These are phyloP conservation scores for Penicillium bovifimosum DNA, from an alignment of 495 filamentous ascomycete genomes.

Conservation along the genomic window DNA sequence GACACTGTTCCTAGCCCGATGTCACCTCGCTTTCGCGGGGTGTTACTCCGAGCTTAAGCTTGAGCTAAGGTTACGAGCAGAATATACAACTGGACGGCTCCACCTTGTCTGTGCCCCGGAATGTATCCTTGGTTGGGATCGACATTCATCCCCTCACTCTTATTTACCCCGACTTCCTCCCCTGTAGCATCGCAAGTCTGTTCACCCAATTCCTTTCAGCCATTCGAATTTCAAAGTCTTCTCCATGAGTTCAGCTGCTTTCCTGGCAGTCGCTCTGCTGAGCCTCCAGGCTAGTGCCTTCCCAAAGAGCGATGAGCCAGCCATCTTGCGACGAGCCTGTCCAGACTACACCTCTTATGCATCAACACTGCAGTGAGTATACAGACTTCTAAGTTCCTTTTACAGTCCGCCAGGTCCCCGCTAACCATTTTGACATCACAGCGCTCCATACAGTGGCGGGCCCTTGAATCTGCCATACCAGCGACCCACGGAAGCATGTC, in stretches of 20 bases:
- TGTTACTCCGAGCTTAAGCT: constrained; percentile 7
- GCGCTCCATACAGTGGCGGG: constrained; percentile 73
- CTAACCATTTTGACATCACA: constrained; percentile 22
- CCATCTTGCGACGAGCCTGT: constrained; percentile 40
- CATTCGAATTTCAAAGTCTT: neutral
- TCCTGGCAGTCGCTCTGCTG: constrained; percentile 25
- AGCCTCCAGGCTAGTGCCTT: constrained; percentile 19
- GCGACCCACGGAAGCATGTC: constrained; percentile 70
- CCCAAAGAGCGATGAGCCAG: constrained; percentile 25
- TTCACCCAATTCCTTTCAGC: constrained; percentile 1
- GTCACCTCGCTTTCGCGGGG: constrained; percentile 16
- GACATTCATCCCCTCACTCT: constrained; percentile 14
- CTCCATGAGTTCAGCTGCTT: constrained; percentile 18
- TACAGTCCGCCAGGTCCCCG: neutral
- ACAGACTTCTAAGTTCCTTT: neutral
- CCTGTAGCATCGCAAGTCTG: neutral
- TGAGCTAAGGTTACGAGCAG: neutral
- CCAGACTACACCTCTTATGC: constrained; percentile 49
- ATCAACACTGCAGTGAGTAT: constrained; percentile 40
- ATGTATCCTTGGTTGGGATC: constrained; percentile 22
- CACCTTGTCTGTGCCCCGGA: neutral
- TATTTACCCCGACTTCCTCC: constrained; percentile 7
- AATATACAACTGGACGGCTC: neutral
- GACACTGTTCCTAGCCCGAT: constrained; percentile 15
- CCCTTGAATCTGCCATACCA: constrained; percentile 83